Base-by-base conservation (phyloP, 306 rosid genomes). In the Leucaena leucocephala region DNA sequence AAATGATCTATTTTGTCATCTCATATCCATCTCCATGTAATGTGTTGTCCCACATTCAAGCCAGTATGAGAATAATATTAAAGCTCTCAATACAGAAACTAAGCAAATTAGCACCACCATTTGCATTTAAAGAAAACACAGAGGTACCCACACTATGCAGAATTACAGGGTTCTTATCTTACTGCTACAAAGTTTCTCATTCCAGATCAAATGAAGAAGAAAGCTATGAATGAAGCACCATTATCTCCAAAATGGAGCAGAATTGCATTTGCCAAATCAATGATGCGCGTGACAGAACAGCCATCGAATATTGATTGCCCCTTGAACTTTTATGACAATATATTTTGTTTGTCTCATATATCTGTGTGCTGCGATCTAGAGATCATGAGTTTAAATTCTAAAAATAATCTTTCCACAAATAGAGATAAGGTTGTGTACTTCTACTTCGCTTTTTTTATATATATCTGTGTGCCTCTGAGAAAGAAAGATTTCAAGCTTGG, bases 401-500 rank as follows among this genome's bases (percentile, higher is more conserved):
- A 27, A 27, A 27, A 27, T 1, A 27, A 27, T 0, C 27, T 27
- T 1, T 27, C 1, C 27, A 27, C 27, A 27, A 27, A 0, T 27
- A 27, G 27, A 27, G 27, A 27, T 27, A 27, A 27, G 0, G 27
- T 1, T 27, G 27, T 27, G 27, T 27, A 27, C 27, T 0, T 27
- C n/a, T n/a, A n/a, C n/a, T n/a, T n/a, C n/a, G 27, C 27, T 1
- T 1, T 27, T 27, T 27, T 27, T 27, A 27, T 27, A 27, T 27
- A 61, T 61, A 33, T 33, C 40, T 1, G 16, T 34, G 38, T 4
- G 67, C 40, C 39, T 65, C 76, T 19, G 64, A 50, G 68, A 38
- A 78, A 34, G 80, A 8, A n/a, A 58, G 46, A 9, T 84, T 0
- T 84, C 84, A 85, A 19, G 17, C 66, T 13, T 64, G 21, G 0